phyloP scores from a whole-genome alignment of 306 rosid species.

The Vigna unguiculata region DNA sequence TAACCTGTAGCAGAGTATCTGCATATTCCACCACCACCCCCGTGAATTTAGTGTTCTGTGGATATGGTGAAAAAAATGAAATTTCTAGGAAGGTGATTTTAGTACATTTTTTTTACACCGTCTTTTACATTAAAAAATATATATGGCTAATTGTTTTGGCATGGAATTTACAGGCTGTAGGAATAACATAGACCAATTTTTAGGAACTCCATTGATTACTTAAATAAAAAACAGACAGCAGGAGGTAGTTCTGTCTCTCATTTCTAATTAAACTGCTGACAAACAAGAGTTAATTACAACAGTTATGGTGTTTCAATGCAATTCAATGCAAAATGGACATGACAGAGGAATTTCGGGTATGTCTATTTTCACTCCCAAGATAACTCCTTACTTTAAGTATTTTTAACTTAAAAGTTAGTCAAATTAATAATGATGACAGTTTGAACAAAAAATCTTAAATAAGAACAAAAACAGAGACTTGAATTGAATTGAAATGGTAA shows the following conservation, averaged over 20 bases:
- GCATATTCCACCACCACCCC: slow-evolving; percentile 37
- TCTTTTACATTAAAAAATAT: background rate
- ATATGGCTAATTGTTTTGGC: background rate
- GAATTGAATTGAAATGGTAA: background rate
- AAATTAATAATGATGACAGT: background rate
- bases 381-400: background rate
- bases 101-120: background rate
- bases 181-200: slow-evolving; percentile 21
- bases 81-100: slow-evolving; percentile 22
- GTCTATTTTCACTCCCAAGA: background rate
- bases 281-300: slow-evolving; percentile 11
- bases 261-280: background rate
- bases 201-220: background rate
- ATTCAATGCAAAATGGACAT: background rate
- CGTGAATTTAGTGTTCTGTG: slow-evolving; percentile 36
- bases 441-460: background rate
- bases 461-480: background rate
- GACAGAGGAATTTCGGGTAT: background rate
- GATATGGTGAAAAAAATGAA: slow-evolving; percentile 34
- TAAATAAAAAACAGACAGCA: slow-evolving; percentile 8
- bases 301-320: slow-evolving; percentile 28
- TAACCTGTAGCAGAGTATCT: slow-evolving; percentile 31
- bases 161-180: slow-evolving; percentile 9
- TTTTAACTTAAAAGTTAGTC: background rate
- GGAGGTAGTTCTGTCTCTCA: slow-evolving; percentile 8